Base-by-base conservation (phyloP, 345 rosid species). In the Arabidopsis arenosa region DNA sequence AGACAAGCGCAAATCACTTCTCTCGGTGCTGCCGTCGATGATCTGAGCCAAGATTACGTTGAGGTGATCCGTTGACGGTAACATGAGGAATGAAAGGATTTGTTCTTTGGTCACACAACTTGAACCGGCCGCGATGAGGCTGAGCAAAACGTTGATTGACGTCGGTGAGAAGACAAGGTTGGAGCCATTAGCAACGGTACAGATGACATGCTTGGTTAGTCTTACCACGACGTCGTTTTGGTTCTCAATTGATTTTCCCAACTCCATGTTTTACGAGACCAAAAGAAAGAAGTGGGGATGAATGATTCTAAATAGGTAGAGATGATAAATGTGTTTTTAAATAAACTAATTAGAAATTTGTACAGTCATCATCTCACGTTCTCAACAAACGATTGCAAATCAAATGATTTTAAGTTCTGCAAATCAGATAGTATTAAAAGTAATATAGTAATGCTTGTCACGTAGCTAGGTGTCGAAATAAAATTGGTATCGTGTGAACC, bases 111-210 rank as follows among this genome's bases (percentile, higher is more conserved):
- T 43, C 6, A 12, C 41, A 3, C 85, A 87, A 11, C 49, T 63
- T 33, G 88, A 86, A 8, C 92, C 93, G 15, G 90, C 80, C 23
- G 90, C 84, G 63, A 90, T 83, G 45, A 92, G 54, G 86, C 90
- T 63, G 39, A 92, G 88, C 44, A 86, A 76, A 28, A 86, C 79
- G 45, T 84, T 85, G 81, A 90, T 79, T 43, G 93, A 92, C 39
- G 75, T 83, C 33, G 97, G 93, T 44, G 93, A 88, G 83, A 84
- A 87, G 39, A 88, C 91, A 4, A 82, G 72, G 82, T 92, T 88
- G 52, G 82, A 70, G 66, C 62, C 80, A 33, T 80, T 80, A 63
- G 90, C 86, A 9, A 77, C 81, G 8, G 80, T 74, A 17, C 68
- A 69, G 55, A 86, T 74, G 14, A 89, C 70, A 49, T 77, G 83